Base-by-base conservation (phyloP, 1,284 basidiomycete genomes). In the Marasmius oreades region DNA sequence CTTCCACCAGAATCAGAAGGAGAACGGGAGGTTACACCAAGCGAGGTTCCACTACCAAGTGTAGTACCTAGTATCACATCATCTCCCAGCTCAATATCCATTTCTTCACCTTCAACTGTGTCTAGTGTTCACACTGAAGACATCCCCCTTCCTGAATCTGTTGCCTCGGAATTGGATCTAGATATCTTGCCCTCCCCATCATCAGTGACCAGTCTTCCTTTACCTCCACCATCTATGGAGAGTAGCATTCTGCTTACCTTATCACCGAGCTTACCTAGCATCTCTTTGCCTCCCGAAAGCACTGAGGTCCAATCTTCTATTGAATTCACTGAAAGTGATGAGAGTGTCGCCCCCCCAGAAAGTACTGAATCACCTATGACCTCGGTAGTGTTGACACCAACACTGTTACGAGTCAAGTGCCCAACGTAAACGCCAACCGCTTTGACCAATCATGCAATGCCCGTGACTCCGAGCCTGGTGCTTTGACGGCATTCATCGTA, bases 81-180 rank as follows among this genome's bases (percentile, higher is more conserved):
- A 11, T 34, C 43, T 6, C n/a, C 51, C 20, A 36, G 52, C 2
- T 59, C 51, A 20, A 34, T 42, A 42, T 52, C 45, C 5, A 24
- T 46, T 23, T 46, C 56, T 16, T 45, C 44, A 2, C 44, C 46
- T 0, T 51, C 56, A 5, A 18, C 10, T 10, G 50, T 42, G 24
- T 42, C 55, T 20, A n/a, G n/a, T n/a, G 37, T 55, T 23, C 46
- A 39, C 12, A 36, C 55, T 18, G 55, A 55, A 26, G 55, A 55
- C 20, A 39, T 55, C 3, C 55, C 55, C 18, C 51, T 65, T 4
- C 60, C 60, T 7, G 57, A 55, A 39, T 39, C 59, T 20, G 47
- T 34, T 10, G 45, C 47, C 11, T 59, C 58, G 14, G 58, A 56
- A 26, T 59, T 58, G n/a, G 53, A 57, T 18, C 20, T 57, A 12